Conservation (phyloP, 2,329 filamentous ascomycete species). For the Cladophialophora bantiana region DNA sequence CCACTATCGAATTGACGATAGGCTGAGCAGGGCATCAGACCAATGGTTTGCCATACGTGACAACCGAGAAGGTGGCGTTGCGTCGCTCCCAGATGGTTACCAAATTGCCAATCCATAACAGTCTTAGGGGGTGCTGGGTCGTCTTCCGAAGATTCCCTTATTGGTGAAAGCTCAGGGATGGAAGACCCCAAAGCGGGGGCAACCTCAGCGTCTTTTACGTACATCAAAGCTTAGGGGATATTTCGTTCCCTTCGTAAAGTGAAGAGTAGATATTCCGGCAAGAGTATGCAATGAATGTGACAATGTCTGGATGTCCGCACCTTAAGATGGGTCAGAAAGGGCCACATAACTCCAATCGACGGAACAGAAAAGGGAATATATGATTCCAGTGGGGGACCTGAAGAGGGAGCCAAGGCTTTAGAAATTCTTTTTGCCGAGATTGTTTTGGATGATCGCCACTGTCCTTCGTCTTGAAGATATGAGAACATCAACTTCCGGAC, state of each 20-base stretch:
- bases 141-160: neutral
- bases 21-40: neutral
- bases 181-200: neutral
- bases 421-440: neutral
- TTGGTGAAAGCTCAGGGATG: neutral
- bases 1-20: conserved; percentile 2
- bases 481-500: neutral
- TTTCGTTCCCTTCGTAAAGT: neutral
- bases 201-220: neutral
- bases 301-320: no score
- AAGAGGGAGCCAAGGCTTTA: no score
- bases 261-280: neutral
- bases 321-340: no score
- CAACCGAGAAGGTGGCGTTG: neutral
- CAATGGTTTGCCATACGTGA: neutral
- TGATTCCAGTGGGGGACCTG: no score
- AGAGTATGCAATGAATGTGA: no score
- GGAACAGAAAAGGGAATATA: no score
- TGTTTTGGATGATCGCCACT: neutral
- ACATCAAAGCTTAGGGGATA: neutral
- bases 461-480: neutral
- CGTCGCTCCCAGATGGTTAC: neutral
- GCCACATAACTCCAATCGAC: no score
- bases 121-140: neutral
- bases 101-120: neutral